Conservation (phyloP, 495 filamentous ascomycete species). For the Lophiostoma macrostomum region DNA sequence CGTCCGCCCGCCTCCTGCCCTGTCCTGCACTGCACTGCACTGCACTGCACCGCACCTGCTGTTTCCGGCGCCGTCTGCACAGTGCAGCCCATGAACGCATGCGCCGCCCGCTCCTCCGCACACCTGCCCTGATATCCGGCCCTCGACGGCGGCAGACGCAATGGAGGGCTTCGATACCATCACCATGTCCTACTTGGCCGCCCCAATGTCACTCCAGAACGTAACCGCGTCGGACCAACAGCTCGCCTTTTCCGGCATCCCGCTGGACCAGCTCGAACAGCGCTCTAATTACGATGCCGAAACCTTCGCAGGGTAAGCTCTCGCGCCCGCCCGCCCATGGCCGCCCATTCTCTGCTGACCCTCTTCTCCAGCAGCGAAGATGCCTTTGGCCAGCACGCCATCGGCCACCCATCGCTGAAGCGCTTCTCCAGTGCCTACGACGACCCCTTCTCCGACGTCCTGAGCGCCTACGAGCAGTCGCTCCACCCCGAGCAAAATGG, state of each 20-base stretch:
- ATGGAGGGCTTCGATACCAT: slow-evolving; percentile 67
- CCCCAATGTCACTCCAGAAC: slow-evolving; percentile 52
- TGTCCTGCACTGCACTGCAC: no score
- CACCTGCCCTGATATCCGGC: slow-evolving; percentile 25
- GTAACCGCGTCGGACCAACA: slow-evolving; percentile 52
- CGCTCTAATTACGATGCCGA: slow-evolving; percentile 56
- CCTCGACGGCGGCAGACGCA: slow-evolving; percentile 32
- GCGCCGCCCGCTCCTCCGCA: slow-evolving; percentile 18
- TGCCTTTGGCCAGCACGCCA: slow-evolving; percentile 22
- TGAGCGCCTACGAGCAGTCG: slow-evolving; percentile 42
- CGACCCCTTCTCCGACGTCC: slow-evolving; percentile 44
- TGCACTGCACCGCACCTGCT: no score
- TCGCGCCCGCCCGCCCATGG: slow-evolving; percentile 10
- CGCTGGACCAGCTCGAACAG: slow-evolving; percentile 56
- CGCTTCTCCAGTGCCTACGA: slow-evolving; percentile 43
- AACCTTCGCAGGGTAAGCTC: slow-evolving; percentile 57
- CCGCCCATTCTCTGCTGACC: slow-evolving; percentile 23
- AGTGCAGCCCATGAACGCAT: slow-evolving; percentile 28
- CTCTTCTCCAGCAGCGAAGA: slow-evolving; percentile 32
- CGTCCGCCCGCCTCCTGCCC: no score
- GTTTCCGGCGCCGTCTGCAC: not conserved
- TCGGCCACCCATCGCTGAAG: slow-evolving; percentile 35
- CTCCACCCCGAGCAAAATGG: slow-evolving; percentile 36
- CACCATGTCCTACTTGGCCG: slow-evolving; percentile 60
- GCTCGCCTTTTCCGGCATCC: slow-evolving; percentile 49